Conservation (phyloP, 768 basidiomycete species). For the Rubroboletus pulcherrimus region DNA sequence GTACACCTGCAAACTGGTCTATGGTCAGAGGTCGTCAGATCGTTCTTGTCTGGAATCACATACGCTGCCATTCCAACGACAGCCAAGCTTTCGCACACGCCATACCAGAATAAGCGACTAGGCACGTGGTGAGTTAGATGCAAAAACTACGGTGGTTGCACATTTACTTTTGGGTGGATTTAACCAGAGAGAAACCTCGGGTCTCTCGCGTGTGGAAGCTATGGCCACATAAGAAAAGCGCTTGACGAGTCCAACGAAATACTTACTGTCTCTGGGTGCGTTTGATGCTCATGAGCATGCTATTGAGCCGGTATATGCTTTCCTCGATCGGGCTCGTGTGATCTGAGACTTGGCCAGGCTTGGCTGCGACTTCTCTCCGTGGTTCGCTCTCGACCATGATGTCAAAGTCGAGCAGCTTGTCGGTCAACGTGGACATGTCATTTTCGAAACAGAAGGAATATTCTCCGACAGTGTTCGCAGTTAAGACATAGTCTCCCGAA, state of each 20-base stretch:
- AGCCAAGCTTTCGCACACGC: constrained; percentile 71
- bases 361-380: constrained; percentile 81
- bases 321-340: constrained; percentile 94
- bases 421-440: constrained; percentile 91
- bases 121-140: background rate
- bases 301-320: constrained; percentile 87
- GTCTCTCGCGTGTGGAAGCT: constrained; percentile 96
- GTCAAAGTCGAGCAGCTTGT: constrained; percentile 92
- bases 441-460: constrained; percentile 98
- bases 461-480: constrained; percentile 87
- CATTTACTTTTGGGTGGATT: constrained; percentile 79
- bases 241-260: background rate
- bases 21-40: constrained; percentile 7
- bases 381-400: constrained; percentile 99
- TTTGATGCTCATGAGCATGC: constrained; percentile 85
- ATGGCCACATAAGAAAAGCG: constrained; percentile 3
- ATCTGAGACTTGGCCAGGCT: constrained; percentile 82
- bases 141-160: background rate
- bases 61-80: constrained; percentile 87
- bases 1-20: constrained; percentile 77
- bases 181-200: constrained; percentile 89
- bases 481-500: constrained; percentile 96
- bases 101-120: constrained; percentile 94
- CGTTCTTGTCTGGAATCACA: constrained; percentile 31
- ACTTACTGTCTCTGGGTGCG: constrained; percentile 91